Conservation (phyloP, 1,284 basidiomycete species). For the Paramarasmius palmivorus region DNA sequence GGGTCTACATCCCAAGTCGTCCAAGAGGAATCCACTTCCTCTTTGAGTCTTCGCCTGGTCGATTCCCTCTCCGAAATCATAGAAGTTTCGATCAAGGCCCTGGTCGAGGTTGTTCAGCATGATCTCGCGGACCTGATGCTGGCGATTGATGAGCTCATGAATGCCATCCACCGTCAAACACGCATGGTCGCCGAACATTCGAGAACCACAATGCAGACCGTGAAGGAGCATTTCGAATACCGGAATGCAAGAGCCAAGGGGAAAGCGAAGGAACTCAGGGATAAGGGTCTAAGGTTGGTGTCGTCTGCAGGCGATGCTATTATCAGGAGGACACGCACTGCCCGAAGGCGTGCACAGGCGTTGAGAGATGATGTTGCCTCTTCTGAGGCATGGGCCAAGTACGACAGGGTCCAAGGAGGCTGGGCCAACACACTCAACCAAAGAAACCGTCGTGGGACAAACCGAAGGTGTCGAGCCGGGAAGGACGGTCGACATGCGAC, state of each 20-base stretch:
- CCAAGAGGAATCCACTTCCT: constrained; percentile 21
- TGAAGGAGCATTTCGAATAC: constrained; percentile 48
- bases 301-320: constrained; percentile 40
- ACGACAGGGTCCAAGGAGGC: constrained; percentile 36
- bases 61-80: constrained; percentile 53
- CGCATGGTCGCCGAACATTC: constrained; percentile 46
- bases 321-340: constrained; percentile 37
- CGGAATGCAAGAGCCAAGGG: constrained; percentile 58
- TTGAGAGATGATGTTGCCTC: constrained; percentile 38
- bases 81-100: constrained; percentile 43
- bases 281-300: constrained; percentile 43
- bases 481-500: background rate
- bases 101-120: constrained; percentile 40
- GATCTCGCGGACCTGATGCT: constrained; percentile 61
- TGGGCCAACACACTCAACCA: constrained; percentile 25
- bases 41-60: constrained; percentile 42
- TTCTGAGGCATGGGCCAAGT: constrained; percentile 36
- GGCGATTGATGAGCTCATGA: constrained; percentile 60
- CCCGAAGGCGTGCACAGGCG: constrained; percentile 47
- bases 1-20: constrained; percentile 19
- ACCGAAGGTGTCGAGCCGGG: background rate
- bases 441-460: background rate
- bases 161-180: constrained; percentile 50
- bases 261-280: constrained; percentile 56
- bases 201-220: constrained; percentile 41